phyloP scores from a whole-genome alignment of 208 protist species.

The Leishmania turanica region DNA sequence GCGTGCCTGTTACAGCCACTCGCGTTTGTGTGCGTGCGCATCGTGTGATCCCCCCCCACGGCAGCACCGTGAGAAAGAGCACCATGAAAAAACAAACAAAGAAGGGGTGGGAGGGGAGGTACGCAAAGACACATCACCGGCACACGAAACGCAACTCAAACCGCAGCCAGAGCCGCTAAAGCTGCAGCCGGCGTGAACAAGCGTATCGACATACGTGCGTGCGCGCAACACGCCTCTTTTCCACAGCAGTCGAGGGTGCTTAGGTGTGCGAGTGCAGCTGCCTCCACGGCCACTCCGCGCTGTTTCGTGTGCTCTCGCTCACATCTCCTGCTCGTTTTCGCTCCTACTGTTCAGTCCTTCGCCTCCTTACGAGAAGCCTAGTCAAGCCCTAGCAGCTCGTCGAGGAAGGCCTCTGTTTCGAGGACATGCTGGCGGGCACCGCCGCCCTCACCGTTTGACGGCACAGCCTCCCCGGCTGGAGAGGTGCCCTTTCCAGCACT shows the following conservation, averaged over 20 bases:
- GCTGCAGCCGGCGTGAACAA: not conserved
- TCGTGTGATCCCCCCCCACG: not conserved
- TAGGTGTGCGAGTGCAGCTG: not conserved
- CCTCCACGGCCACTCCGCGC: not conserved
- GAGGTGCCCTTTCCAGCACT: not conserved
- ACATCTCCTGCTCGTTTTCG: not conserved
- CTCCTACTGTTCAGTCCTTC: not conserved
- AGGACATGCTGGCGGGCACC: not conserved
- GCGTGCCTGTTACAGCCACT: not conserved
- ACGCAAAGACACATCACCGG: not conserved
- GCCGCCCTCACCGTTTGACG: not conserved
- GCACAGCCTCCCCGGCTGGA: not conserved
- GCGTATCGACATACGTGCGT: not conserved
- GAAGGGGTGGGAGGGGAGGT: not conserved
- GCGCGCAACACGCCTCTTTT: not conserved
- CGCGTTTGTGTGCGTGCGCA: conserved; percentile 2
- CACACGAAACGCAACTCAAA: not conserved
- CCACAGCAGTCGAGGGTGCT: not conserved
- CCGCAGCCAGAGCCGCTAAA: not conserved
- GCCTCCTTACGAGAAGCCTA: not conserved
- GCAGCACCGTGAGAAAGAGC: not conserved
- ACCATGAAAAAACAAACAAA: conserved; percentile 2
- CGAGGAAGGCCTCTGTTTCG: conserved; percentile 18
- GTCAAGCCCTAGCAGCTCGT: conserved; percentile 38
- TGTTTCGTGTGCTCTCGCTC: not conserved